Percentiles rank a stretch among this genome's conserved stretches.
Conservation (phyloP, 2,329 filamentous ascomycete genomes). For the Alternaria panax region DNA sequence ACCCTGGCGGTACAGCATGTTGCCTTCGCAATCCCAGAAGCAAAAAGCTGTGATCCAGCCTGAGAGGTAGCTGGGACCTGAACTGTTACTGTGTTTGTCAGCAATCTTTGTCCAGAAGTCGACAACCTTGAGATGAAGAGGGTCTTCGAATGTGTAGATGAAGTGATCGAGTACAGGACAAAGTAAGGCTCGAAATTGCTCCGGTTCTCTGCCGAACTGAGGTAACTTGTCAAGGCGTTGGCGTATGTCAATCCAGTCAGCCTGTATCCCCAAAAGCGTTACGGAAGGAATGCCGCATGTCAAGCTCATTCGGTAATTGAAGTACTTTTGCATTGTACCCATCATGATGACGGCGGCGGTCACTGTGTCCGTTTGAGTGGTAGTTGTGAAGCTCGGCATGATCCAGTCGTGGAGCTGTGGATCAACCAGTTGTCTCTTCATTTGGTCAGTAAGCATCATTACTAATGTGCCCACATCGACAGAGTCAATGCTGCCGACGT, state of each 20-base stretch:
- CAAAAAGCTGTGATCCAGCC: neutral
- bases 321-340: neutral
- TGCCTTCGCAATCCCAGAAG: neutral
- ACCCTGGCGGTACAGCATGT: neutral
- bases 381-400: neutral
- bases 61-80: neutral
- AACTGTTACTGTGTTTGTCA: neutral
- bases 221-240: neutral
- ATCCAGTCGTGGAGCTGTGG: neutral
- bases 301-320: neutral
- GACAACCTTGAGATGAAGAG: neutral
- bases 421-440: neutral
- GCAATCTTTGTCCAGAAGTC: neutral
- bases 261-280: neutral
- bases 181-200: neutral
- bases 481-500: neutral
- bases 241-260: neutral
- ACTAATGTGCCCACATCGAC: neutral
- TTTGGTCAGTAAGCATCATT: neutral
- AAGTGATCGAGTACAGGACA: neutral
- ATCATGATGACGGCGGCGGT: neutral
- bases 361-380: neutral
- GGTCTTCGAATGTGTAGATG: neutral
- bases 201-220: neutral
- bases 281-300: neutral